A percentile compares a stretch with the other conserved stretches of the same genome.
Conservation (phyloP, 2,329 filamentous ascomycete genomes). For the Ophiocordyceps unilateralis region DNA sequence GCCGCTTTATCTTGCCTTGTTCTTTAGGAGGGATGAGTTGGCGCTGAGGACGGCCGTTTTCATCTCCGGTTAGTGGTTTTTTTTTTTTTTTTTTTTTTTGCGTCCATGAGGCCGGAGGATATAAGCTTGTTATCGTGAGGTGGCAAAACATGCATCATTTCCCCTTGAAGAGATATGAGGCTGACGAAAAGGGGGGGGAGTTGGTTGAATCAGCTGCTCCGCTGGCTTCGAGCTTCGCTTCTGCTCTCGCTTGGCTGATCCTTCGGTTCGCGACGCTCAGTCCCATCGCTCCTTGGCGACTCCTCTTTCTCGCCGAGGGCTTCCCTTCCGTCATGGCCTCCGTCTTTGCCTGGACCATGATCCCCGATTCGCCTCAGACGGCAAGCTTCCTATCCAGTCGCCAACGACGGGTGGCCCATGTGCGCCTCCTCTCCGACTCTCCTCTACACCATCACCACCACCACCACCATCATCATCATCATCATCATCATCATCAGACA, state of each 20-base stretch:
- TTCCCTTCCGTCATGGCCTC: conserved; percentile 67
- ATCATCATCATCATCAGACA: neutral
- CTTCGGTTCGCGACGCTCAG: conserved; percentile 45
- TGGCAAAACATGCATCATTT: no score
- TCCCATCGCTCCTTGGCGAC: conserved; percentile 69
- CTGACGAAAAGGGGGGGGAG: neutral
- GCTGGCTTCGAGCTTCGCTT: conserved; percentile 63
- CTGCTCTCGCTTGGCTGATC: conserved; percentile 63
- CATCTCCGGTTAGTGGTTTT: conserved; percentile 43
- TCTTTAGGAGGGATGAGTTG: conserved; percentile 51
- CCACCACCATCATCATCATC: neutral
- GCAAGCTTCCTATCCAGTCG: conserved; percentile 44
- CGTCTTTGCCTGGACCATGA: conserved; percentile 53
- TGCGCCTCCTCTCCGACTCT: conserved; percentile 41
- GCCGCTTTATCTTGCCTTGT: conserved; percentile 47
- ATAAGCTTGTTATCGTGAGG: no score
- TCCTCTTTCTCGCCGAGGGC: conserved; percentile 70
- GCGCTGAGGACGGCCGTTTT: conserved; percentile 77
- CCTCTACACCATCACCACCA: no score
- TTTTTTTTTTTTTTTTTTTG: no score
- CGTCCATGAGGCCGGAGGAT: no score
- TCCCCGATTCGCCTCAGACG: conserved; percentile 60
- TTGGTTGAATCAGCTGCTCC: conserved; percentile 39
- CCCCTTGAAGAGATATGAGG: no score
- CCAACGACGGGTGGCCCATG: conserved; percentile 51